Evolutionary conservation across 805 yeast species (phyloP).

Genomic region (Candida awuae): DNA sequence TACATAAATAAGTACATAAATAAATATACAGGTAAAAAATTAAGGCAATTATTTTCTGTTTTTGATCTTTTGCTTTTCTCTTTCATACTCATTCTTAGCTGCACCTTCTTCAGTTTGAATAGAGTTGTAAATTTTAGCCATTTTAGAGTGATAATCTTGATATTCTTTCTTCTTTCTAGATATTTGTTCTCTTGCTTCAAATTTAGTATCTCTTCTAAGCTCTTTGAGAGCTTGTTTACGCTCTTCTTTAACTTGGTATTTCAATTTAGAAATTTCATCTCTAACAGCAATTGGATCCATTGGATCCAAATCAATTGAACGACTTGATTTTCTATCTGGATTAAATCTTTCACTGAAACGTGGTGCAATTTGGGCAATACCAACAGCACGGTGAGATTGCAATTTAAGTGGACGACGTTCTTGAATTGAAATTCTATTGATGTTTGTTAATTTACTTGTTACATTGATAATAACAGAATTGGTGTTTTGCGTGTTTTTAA

Average conservation of each 20-base stretch:
- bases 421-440: slow-evolving; percentile 38
- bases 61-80: slow-evolving; percentile 61
- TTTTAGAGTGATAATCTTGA: slow-evolving; percentile 77
- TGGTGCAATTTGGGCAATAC: slow-evolving; percentile 81
- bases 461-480: slow-evolving; percentile 29
- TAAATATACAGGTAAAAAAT: not conserved
- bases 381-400: slow-evolving; percentile 77
- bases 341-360: slow-evolving; percentile 93
- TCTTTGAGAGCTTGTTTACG: slow-evolving; percentile 83
- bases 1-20: not conserved
- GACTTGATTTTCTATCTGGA: slow-evolving; percentile 76
- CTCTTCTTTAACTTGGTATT: slow-evolving; percentile 83
- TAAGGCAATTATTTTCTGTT: slow-evolving; percentile 24
- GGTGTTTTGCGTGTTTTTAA: slow-evolving; percentile 28
- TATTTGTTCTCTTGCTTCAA: slow-evolving; percentile 80
- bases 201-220: slow-evolving; percentile 79
- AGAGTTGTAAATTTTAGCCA: slow-evolving; percentile 78
- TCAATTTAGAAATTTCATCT: slow-evolving; percentile 76
- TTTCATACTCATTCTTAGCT: slow-evolving; percentile 85
- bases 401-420: slow-evolving; percentile 65
- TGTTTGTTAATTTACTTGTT: slow-evolving; percentile 39
- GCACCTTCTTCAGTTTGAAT: slow-evolving; percentile 93
- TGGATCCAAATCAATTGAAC: slow-evolving; percentile 12
- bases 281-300: slow-evolving; percentile 77
- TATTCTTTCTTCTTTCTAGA: slow-evolving; percentile 67